These are phyloP conservation scores for Lentinula lateritia DNA, from an alignment of 768 basidiomycete genomes.

Conservation along the genomic window DNA sequence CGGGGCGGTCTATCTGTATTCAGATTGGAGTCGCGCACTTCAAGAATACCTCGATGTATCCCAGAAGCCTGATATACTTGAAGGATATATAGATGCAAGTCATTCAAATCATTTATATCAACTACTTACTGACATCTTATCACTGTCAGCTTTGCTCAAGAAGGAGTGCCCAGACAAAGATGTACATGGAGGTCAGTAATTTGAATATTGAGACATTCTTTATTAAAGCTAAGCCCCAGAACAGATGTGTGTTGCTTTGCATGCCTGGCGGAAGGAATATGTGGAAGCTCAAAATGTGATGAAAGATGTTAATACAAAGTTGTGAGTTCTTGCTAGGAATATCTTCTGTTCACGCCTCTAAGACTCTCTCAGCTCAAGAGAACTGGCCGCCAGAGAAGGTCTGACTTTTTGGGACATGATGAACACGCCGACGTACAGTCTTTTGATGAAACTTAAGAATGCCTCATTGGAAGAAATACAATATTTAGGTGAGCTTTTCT, in stretches of 20 bases:
- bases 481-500: slow-evolving; percentile 25
- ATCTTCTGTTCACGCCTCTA: slow-evolving; percentile 1
- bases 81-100: slow-evolving; percentile 6
- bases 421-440: slow-evolving; percentile 31
- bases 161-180: not conserved
- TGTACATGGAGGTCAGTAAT: slow-evolving; percentile 1
- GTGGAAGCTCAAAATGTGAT: not conserved
- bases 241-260: slow-evolving; percentile 18
- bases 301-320: slow-evolving; percentile 6
- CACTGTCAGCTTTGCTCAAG: not conserved
- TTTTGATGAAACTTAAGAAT: slow-evolving; percentile 30
- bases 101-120: not conserved
- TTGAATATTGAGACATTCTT: not conserved
- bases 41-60: slow-evolving; percentile 10
- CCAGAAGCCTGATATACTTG: not conserved
- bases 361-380: slow-evolving; percentile 8
- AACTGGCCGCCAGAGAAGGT: slow-evolving; percentile 24
- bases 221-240: not conserved
- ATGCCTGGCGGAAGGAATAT: slow-evolving; percentile 21
- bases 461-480: slow-evolving; percentile 32
- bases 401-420: slow-evolving; percentile 39
- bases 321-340: slow-evolving; percentile 11
- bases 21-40: slow-evolving; percentile 3
- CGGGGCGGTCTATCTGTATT: not conserved
- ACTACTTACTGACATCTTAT: not conserved